Conservation (phyloP, 2,329 filamentous ascomycete genomes). For the Fusarium devonianum region DNA sequence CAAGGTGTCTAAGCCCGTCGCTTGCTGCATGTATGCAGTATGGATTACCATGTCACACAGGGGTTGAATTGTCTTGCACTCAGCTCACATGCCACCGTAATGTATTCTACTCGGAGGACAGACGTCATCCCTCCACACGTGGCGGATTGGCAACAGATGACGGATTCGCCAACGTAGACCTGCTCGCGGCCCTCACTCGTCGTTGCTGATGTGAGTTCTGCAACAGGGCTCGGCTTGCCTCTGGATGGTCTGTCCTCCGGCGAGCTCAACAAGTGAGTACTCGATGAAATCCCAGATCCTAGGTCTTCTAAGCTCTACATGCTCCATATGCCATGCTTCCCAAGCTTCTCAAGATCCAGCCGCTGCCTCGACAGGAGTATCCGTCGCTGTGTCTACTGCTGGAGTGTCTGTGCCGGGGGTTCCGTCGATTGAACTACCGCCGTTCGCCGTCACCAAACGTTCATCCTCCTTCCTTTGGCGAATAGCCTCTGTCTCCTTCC, state of each 20-base stretch:
- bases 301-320: conserved; percentile 35
- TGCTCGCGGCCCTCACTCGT: conserved; percentile 34
- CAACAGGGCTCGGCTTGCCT: conserved; percentile 44
- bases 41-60: conserved; percentile 9
- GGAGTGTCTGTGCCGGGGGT: conserved; percentile 22
- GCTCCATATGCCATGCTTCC: conserved; percentile 21
- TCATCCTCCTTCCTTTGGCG: conserved; percentile 81
- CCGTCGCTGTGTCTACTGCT: conserved; percentile 26
- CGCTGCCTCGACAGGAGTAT: conserved; percentile 31
- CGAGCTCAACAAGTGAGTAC: conserved; percentile 35
- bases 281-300: conserved; percentile 37
- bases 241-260: conserved; percentile 38
- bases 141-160: conserved; percentile 38
- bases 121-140: conserved; percentile 38
- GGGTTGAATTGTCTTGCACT: conserved; percentile 21
- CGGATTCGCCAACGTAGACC: conserved; percentile 41
- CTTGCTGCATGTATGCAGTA: conserved; percentile 9
- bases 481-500: conserved; percentile 83
- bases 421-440: conserved; percentile 17
- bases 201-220: conserved; percentile 32
- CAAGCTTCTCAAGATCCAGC: conserved; percentile 37
- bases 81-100: conserved; percentile 32
- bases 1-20: conserved; percentile 11
- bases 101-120: conserved; percentile 41
- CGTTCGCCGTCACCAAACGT: conserved; percentile 52